Conservation (phyloP, 805 yeast species). For the Candida maris region DNA sequence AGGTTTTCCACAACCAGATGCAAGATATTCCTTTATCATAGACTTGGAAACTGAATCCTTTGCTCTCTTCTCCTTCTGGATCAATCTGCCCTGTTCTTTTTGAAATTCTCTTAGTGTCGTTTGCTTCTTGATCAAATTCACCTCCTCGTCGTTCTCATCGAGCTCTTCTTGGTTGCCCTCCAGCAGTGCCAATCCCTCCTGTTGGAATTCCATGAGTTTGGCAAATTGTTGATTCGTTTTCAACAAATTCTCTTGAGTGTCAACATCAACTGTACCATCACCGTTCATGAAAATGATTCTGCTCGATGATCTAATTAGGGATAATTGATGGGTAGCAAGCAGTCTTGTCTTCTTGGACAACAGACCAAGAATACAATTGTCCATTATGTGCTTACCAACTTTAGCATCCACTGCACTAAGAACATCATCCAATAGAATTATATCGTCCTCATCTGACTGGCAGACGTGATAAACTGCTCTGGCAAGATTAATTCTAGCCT, state of each 20-base stretch:
- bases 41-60: constrained; percentile 47
- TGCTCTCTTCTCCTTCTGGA: constrained; percentile 53
- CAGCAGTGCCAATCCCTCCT: constrained; percentile 25
- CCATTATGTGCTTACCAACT: constrained; percentile 54
- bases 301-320: constrained; percentile 67
- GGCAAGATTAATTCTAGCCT: constrained; percentile 69
- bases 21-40: constrained; percentile 50
- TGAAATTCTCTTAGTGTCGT: constrained; percentile 16
- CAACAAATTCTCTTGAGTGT: constrained; percentile 54
- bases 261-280: constrained; percentile 58
- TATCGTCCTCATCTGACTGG: constrained; percentile 39
- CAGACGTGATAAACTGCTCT: constrained; percentile 57
- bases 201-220: constrained; percentile 38
- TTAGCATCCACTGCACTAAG: constrained; percentile 72
- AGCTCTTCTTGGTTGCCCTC: constrained; percentile 28
- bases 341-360: constrained; percentile 60
- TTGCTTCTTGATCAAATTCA: constrained; percentile 12
- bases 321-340: constrained; percentile 81
- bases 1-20: constrained; percentile 52
- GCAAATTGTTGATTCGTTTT: constrained; percentile 34
- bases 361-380: constrained; percentile 59
- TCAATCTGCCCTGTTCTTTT: constrained; percentile 34
- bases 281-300: constrained; percentile 64
- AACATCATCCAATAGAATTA: constrained; percentile 60
- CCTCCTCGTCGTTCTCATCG: constrained; percentile 17